Evolutionary conservation across 2,329 filamentous ascomycete genomes (phyloP), one percentile per base, ranked within the genome.

Genomic region (Alternaria sp.): DNA sequence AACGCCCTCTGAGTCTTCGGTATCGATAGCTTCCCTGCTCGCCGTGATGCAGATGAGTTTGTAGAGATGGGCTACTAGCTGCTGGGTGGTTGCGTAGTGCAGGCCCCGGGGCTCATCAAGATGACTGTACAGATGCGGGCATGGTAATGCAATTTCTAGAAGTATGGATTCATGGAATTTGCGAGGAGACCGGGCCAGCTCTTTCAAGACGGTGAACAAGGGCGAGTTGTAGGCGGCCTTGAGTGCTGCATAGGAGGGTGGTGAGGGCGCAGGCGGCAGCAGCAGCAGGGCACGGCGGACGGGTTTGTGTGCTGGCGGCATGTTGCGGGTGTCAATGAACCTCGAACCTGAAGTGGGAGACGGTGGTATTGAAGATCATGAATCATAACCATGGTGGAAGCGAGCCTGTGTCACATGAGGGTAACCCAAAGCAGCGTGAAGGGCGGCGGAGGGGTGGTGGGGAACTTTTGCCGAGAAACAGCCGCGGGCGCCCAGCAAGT

Each of bases 1-100:
- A 15, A 97, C 87, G 23, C 92, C 91, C 49, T 89, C 89, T 0
- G 88, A 85, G 37, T 88, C 87, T 82, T 87, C 84, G 80, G 92
- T 77, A 79, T 92, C 81, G 78, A 90, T 82, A 82, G 82, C 83
- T 51, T 87, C 83, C 68, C 88, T 85, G 12, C 89, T 87, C 66
- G 91, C 93, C n/a, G 93, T 84, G 49, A 89, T 82, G 33, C 90
- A 90, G 60, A 96, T 83, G 54, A 97, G 85, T 72, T 89, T 89
- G 84, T 98, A 98, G 23, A 96, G 77, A 25, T 87, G 87, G 3
- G 92, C 91, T 21, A 97, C 81, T 6, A 95, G 84, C n/a, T 86
- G 84, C 79, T 97, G 93, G 0, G 89, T 87, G n/a, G 85, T 81
- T 33, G 84, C 76, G 86, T 94, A 97, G 18, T 87, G 82, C 49